phyloP scores from a whole-genome alignment of 129 eudicot genomes.

The Glebionis coronaria region DNA sequence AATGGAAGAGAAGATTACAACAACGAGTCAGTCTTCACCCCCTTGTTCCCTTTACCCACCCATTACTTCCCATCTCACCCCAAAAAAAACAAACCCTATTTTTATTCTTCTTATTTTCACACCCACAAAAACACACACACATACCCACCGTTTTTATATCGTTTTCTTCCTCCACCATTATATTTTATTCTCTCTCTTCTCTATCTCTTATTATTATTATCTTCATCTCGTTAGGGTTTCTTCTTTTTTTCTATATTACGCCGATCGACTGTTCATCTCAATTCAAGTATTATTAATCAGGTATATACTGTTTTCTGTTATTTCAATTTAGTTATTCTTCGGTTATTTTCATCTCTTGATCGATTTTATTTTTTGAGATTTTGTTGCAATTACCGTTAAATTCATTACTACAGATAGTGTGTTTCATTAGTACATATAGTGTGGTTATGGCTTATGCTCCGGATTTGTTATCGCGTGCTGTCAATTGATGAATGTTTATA shows the following conservation, averaged over 20 bases:
- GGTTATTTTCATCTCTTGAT: background rate
- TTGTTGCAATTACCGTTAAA: conserved; percentile 4
- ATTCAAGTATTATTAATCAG: conserved; percentile 4
- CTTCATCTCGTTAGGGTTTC: conserved; percentile 21
- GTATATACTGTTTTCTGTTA: conserved; percentile 1
- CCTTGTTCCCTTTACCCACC: background rate
- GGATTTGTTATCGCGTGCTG: background rate
- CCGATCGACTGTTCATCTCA: conserved; percentile 12
- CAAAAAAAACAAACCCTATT: conserved; percentile 25
- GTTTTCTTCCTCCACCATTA: conserved; percentile 6
- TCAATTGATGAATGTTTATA: background rate
- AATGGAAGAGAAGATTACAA: conserved; percentile 47
- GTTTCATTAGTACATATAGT: too few species aligned
- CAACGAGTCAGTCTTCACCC: conserved; percentile 25
- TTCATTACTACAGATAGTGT: conserved; percentile 4
- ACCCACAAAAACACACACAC: conserved; percentile 1
- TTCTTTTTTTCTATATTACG: conserved; percentile 2
- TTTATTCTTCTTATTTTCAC: background rate
- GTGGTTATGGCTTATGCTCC: background rate
- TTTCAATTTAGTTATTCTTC: background rate
- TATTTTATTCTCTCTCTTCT: conserved; percentile 16
- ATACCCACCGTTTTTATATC: conserved; percentile 23
- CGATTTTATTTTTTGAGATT: conserved; percentile 13
- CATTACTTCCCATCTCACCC: conserved; percentile 15
- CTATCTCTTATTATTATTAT: conserved; percentile 1